Percentiles rank a stretch among this genome's conserved stretches.
phyloP scores from a whole-genome alignment of 2,329 filamentous ascomycete genomes.

The Sporothrix globosa region DNA sequence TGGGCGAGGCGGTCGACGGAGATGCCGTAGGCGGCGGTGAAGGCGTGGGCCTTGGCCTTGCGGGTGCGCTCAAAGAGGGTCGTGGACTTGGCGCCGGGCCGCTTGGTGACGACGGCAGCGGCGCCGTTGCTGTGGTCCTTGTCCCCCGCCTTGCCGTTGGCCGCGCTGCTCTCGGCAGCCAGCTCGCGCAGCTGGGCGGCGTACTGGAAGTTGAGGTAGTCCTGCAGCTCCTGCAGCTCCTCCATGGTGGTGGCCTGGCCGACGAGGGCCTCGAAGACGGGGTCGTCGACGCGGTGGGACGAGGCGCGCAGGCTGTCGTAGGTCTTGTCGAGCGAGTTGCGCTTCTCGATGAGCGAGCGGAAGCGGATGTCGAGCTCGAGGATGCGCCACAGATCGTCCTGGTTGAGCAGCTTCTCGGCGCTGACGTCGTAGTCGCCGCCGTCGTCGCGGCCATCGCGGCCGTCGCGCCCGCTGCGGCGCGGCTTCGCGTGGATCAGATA shows the following conservation, averaged over 20 bases:
- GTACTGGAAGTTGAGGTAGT: constrained; percentile 96
- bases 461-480: constrained; percentile 52
- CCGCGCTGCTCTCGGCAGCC: constrained; percentile 54
- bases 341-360: constrained; percentile 87
- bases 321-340: constrained; percentile 78
- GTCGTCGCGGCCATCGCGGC: constrained; percentile 71
- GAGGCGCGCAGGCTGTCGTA: constrained; percentile 70
- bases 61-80: constrained; percentile 81
- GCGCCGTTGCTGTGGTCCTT: constrained; percentile 55
- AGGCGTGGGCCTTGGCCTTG: constrained; percentile 74
- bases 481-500: constrained; percentile 89
- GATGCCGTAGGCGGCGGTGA: constrained; percentile 90
- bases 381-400: constrained; percentile 93
- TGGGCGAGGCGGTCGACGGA: constrained; percentile 84
- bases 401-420: constrained; percentile 86
- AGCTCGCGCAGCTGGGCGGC: constrained; percentile 81
- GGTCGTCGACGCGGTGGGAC: constrained; percentile 65
- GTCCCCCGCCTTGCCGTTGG: constrained; percentile 41
- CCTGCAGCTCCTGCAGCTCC: constrained; percentile 93
- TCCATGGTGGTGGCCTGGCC: constrained; percentile 81
- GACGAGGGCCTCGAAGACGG: constrained; percentile 81
- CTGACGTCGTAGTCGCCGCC: constrained; percentile 72
- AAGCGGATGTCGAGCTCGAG: constrained; percentile 95
- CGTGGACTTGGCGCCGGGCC: constrained; percentile 79
- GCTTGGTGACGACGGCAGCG: constrained; percentile 60